phyloP scores from a whole-genome alignment of 352 stramenopile genomes.

The Albugo candida region DNA sequence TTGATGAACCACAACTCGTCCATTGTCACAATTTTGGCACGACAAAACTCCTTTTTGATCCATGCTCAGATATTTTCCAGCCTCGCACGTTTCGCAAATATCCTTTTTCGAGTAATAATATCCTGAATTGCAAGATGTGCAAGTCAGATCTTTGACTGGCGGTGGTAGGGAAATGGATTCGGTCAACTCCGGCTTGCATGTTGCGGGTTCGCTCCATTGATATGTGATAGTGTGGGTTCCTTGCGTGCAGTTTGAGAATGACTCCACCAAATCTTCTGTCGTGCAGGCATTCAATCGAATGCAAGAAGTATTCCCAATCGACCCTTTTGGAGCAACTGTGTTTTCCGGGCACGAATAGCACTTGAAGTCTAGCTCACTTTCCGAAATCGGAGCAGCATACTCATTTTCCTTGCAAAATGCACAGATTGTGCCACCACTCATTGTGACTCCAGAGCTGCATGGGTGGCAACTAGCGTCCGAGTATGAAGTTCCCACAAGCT shows the following conservation, averaged over 20 bases:
- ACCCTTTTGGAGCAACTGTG: slow-evolving; percentile 46
- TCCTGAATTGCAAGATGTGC: slow-evolving; percentile 27
- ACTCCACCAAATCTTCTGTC: slow-evolving; percentile 35
- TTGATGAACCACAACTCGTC: slow-evolving; percentile 30
- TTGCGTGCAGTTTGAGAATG: slow-evolving; percentile 29
- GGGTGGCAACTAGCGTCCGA: slow-evolving; percentile 52
- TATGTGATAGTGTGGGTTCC: slow-evolving; percentile 38
- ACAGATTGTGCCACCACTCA: slow-evolving; percentile 49
- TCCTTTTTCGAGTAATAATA: slow-evolving; percentile 20
- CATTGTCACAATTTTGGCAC: slow-evolving; percentile 7
- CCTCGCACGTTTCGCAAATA: slow-evolving; percentile 21
- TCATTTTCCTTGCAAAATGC: slow-evolving; percentile 61
- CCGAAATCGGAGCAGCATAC: slow-evolving; percentile 41
- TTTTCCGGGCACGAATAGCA: slow-evolving; percentile 46
- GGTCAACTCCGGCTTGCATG: slow-evolving; percentile 27
- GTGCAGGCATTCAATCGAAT: slow-evolving; percentile 39
- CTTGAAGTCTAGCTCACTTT: slow-evolving; percentile 55
- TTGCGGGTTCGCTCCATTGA: slow-evolving; percentile 41
- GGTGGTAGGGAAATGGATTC: slow-evolving; percentile 22
- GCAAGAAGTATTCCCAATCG: slow-evolving; percentile 45
- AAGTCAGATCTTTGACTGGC: slow-evolving; percentile 17
- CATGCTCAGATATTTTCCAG: slow-evolving; percentile 14
- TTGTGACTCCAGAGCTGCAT: slow-evolving; percentile 60
- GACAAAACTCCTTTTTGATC: slow-evolving; percentile 10
- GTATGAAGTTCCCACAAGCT: slow-evolving; percentile 59